Percentiles rank a stretch among this genome's conserved stretches.
Conservation (phyloP, 208 protist genomes). For the Leishmania tropica region DNA sequence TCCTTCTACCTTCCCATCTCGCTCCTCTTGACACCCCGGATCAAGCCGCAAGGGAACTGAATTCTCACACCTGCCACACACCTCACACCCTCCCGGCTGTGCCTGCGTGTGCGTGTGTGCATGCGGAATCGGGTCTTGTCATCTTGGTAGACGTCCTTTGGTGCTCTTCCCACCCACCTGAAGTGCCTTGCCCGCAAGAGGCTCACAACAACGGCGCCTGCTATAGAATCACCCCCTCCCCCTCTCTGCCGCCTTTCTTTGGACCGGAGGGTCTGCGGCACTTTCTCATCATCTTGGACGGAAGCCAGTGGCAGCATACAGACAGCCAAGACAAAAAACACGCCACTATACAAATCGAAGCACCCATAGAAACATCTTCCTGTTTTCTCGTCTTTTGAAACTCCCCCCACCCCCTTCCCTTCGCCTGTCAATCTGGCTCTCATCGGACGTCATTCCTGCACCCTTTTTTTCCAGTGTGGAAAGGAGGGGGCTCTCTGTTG, state of each 20-base stretch:
- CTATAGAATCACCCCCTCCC: neutral
- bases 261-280: neutral
- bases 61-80: neutral
- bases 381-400: neutral
- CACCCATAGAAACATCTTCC: neutral
- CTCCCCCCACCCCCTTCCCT: neutral
- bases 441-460: neutral
- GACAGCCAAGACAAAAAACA: neutral
- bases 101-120: neutral
- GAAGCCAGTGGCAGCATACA: neutral
- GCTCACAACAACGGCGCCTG: neutral
- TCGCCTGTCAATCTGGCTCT: neutral
- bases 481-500: too few species aligned
- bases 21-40: neutral
- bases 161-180: neutral
- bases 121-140: neutral
- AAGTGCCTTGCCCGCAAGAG: neutral
- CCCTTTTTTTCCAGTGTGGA: neutral
- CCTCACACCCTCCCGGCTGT: neutral
- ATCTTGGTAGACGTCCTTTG: neutral
- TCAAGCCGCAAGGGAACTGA: neutral
- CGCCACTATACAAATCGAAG: conserved; percentile 2
- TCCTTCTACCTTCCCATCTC: neutral
- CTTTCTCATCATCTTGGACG: neutral
- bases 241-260: neutral